phyloP scores from a whole-genome alignment of 2,329 filamentous ascomycete species.

The Biscogniauxia marginata region DNA sequence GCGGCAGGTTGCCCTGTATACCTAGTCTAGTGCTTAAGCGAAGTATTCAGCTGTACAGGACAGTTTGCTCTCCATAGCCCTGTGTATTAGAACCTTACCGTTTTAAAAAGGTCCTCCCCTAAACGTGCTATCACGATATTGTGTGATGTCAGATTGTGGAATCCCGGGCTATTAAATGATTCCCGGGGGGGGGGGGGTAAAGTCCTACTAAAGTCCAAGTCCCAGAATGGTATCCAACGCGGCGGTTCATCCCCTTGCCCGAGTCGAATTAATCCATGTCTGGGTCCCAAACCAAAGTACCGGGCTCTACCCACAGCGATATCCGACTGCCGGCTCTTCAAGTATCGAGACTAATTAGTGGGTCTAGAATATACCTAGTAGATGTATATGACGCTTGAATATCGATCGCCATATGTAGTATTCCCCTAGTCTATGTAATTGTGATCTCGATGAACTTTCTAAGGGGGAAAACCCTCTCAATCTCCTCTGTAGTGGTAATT shows the following conservation, averaged over 20 bases:
- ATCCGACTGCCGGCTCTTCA: background rate
- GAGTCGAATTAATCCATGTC: background rate
- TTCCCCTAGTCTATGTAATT: background rate
- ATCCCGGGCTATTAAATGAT: background rate
- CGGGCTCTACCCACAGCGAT: background rate
- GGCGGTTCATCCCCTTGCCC: background rate
- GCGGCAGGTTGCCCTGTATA: background rate
- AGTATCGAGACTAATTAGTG: background rate
- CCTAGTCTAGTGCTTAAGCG: background rate
- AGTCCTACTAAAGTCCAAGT: background rate
- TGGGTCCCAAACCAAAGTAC: background rate
- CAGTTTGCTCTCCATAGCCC: background rate
- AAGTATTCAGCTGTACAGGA: background rate
- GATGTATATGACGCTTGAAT: background rate
- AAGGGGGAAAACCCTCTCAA: too few relatives aligned
- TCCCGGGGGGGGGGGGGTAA: background rate
- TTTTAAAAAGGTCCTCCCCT: background rate
- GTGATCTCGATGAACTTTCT: background rate
- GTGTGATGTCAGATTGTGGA: background rate
- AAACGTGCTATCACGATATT: background rate
- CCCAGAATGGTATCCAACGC: background rate
- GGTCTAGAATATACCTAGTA: background rate
- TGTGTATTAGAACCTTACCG: background rate
- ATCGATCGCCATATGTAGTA: background rate
- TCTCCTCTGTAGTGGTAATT: background rate